These are phyloP conservation scores for Rhodotorula sp. DNA, from an alignment of 1,284 basidiomycete species.

Conservation along the genomic window DNA sequence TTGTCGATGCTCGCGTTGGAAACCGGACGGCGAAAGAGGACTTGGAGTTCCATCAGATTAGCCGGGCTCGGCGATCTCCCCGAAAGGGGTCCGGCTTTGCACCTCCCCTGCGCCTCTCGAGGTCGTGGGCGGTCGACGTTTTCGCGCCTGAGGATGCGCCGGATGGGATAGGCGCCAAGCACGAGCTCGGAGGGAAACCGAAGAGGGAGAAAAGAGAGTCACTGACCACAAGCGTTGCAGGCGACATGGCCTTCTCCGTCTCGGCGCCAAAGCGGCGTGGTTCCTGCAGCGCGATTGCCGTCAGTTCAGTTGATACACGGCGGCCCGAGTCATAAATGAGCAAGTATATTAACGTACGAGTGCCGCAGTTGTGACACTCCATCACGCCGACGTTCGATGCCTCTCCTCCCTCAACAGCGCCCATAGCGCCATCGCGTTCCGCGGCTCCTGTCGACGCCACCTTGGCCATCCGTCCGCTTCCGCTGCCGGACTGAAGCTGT, in stretches of 20 bases:
- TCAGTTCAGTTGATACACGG: not conserved
- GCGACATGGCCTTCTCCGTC: conserved; percentile 87
- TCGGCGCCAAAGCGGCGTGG: conserved; percentile 87
- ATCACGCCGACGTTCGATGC: conserved; percentile 33
- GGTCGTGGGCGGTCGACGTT: too few relatives aligned
- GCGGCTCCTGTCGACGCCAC: not conserved
- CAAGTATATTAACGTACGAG: conserved; percentile 24
- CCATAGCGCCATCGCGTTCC: not conserved
- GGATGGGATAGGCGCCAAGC: too few relatives aligned
- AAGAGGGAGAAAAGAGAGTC: conserved; percentile 48
- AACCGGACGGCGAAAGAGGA: too few relatives aligned
- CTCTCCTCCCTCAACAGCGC: conserved; percentile 8
- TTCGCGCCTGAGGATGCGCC: too few relatives aligned
- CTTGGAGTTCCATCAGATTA: not conserved
- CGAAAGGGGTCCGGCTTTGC: not conserved
- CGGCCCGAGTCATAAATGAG: not conserved
- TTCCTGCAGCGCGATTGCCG: conserved; percentile 47
- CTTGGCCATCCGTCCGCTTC: too few relatives aligned
- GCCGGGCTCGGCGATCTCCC: not conserved
- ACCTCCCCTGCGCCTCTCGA: too few relatives aligned
- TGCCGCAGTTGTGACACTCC: conserved; percentile 45
- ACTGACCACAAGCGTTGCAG: conserved; percentile 83
- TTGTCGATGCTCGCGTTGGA: too few relatives aligned
- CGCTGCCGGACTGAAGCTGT: too few relatives aligned
- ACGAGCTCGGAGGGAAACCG: not conserved